Evolutionary conservation across 2,329 filamentous ascomycete species (phyloP).

Genomic region (Xylaria sp.): DNA sequence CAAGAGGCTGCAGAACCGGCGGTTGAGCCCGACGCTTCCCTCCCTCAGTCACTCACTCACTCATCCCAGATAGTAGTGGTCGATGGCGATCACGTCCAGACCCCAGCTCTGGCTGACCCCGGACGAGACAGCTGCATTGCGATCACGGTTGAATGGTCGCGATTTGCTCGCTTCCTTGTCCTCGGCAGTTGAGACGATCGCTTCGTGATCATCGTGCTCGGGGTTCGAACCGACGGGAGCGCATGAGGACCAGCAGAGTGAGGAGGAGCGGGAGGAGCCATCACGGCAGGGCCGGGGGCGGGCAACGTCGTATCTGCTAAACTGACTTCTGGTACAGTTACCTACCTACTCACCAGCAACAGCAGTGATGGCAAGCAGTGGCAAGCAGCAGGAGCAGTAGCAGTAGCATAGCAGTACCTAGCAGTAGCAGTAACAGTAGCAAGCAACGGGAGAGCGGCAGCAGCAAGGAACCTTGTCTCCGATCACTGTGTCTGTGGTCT

Average conservation of each 20-base stretch:
- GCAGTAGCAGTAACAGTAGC: too few relatives aligned
- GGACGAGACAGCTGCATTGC: constrained; percentile 2
- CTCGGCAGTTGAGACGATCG: constrained; percentile 26
- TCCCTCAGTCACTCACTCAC: too few relatives aligned
- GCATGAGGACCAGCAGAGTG: constrained; percentile 3
- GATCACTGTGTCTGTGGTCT: constrained; percentile 19
- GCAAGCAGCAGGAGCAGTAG: too few relatives aligned
- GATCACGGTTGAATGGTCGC: not conserved
- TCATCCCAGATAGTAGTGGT: not conserved
- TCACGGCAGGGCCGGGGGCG: constrained; percentile 6
- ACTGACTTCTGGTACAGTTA: constrained; percentile 9
- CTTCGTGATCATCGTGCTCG: constrained; percentile 17
- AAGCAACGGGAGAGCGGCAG: too few relatives aligned
- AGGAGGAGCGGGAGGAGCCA: constrained; percentile 21
- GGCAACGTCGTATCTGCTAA: constrained; percentile 24
- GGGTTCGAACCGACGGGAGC: constrained; percentile 13
- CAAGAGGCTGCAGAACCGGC: not conserved
- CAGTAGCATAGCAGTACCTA: too few relatives aligned
- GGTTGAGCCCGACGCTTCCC: too few relatives aligned
- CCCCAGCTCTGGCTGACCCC: constrained; percentile 6
- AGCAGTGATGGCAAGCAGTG: too few relatives aligned
- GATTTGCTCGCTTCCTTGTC: constrained; percentile 4
- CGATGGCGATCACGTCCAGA: constrained; percentile 4
- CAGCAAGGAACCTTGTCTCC: constrained; percentile 18
- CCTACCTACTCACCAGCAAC: too few relatives aligned